Conservation (phyloP, 2,329 filamentous ascomycete genomes). For the Aspergillus tamarii region DNA sequence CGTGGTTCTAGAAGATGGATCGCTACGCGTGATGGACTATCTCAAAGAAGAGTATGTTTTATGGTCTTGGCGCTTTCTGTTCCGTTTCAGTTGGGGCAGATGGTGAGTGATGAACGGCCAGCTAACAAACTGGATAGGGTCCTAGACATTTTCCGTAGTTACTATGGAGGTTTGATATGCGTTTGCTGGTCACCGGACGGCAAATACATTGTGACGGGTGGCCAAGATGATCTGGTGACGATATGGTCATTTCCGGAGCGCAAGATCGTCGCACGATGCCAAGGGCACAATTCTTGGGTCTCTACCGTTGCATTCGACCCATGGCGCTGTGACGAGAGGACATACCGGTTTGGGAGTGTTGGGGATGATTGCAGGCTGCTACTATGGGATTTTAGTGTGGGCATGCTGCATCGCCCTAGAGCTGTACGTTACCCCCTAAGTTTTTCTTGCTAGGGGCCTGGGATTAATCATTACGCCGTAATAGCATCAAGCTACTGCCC, state of each 20-base stretch:
- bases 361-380: slow-evolving; percentile 90
- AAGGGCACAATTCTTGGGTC: slow-evolving; percentile 95
- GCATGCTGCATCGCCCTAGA: slow-evolving; percentile 92
- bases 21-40: slow-evolving; percentile 87
- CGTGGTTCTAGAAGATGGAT: slow-evolving; percentile 88
- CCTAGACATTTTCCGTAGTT: slow-evolving; percentile 84
- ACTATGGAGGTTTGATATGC: slow-evolving; percentile 90
- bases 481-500: slow-evolving; percentile 40
- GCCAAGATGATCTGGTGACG: slow-evolving; percentile 92
- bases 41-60: slow-evolving; percentile 76
- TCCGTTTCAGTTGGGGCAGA: neutral
- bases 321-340: slow-evolving; percentile 94
- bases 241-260: slow-evolving; percentile 91
- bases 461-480: slow-evolving; percentile 13
- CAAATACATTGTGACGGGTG: slow-evolving; percentile 91
- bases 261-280: slow-evolving; percentile 84
- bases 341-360: slow-evolving; percentile 94
- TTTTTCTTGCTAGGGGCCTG: slow-evolving; percentile 1
- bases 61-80: neutral
- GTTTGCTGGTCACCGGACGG: slow-evolving; percentile 98
- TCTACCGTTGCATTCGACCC: slow-evolving; percentile 92
- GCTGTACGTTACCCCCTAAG: slow-evolving; percentile 60
- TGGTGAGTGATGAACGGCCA: neutral
- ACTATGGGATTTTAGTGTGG: slow-evolving; percentile 96
- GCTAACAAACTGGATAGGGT: slow-evolving; percentile 56